Evolutionary conservation across 768 basidiomycete genomes (phyloP), one percentile per base, ranked within the genome.

Genomic region (Kwoniella heveanensis): DNA sequence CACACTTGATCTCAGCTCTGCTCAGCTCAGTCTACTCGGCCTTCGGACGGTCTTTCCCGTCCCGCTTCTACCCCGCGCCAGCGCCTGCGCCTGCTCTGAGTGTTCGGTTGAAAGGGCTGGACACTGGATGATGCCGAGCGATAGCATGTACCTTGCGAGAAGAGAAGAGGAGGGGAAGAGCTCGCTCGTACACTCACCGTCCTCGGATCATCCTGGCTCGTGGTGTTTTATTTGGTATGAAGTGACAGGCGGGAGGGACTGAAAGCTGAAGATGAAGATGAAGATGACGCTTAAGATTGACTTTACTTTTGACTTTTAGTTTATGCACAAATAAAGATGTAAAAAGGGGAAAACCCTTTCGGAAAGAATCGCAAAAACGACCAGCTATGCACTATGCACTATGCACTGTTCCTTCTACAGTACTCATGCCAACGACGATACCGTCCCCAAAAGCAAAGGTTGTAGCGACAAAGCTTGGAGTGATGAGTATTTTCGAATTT

Each of bases 161-260:
- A 36, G 32, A 36, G n/a, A n/a, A n/a, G n/a, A n/a, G n/a, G 32
- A 32, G 13, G 32, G 7, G 32, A 32, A 29, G 17, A 52, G 7
- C 22, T 13, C 8, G 24, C 8, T 15, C n/a, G n/a, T n/a, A n/a
- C 21, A 61, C 60, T 62, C 60, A 62, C 60, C 53, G 55, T 62
- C 53, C 52, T 56, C 60, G 54, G 25, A 62, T 62, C 60, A 62
- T 62, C 27, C 48, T 61, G 60, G 4, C 15, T 44, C 22, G n/a
- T 53, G 12, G n/a, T 53, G 12, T 39, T 21, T 54, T 22, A 9
- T 15, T 30, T 52, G 29, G n/a, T 24, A 32, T 32, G 32, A 32
- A 6, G 32, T 32, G 32, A 6, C 7, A 13, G 5, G 32, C 7
- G 32, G 5, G 5, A 13, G 7, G 32, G 13, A 32, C 32, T 6